Conservation (phyloP, 176 grass and related monocot species). For the Avena eriantha region DNA sequence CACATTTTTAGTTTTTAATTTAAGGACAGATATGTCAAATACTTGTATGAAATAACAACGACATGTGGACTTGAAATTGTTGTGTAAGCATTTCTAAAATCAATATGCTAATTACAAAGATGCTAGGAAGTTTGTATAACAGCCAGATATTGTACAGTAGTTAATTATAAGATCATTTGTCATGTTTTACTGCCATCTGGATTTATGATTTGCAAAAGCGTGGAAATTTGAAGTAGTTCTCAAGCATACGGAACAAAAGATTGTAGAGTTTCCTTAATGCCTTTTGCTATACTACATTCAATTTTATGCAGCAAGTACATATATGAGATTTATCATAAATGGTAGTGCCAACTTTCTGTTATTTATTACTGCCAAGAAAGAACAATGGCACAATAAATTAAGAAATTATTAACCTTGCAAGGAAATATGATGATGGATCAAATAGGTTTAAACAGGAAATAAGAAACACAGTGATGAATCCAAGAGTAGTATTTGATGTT, state of each 20-base stretch:
- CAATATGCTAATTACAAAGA: neutral
- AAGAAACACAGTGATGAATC: neutral
- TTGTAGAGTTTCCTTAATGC: neutral
- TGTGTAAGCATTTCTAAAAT: neutral
- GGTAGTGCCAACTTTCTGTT: neutral
- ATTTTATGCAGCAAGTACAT: neutral
- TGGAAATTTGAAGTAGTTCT: neutral
- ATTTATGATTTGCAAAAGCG: neutral
- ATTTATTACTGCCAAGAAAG: neutral
- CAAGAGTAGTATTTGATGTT: slow-evolving; percentile 8
- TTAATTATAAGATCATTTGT: neutral
- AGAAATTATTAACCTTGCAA: neutral
- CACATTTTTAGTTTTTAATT: neutral
- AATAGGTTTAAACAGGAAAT: neutral
- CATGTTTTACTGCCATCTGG: neutral
- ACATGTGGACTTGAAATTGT: neutral
- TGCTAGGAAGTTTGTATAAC: neutral
- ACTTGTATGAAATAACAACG: neutral
- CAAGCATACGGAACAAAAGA: neutral
- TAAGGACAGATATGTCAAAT: neutral
- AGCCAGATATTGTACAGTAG: neutral
- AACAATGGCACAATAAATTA: neutral
- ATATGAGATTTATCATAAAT: neutral
- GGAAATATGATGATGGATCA: neutral
- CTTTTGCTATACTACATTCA: neutral